phyloP scores from a whole-genome alignment of 2,329 filamentous ascomycete genomes.

The Pseudopyrenochaeta lycopersici region DNA sequence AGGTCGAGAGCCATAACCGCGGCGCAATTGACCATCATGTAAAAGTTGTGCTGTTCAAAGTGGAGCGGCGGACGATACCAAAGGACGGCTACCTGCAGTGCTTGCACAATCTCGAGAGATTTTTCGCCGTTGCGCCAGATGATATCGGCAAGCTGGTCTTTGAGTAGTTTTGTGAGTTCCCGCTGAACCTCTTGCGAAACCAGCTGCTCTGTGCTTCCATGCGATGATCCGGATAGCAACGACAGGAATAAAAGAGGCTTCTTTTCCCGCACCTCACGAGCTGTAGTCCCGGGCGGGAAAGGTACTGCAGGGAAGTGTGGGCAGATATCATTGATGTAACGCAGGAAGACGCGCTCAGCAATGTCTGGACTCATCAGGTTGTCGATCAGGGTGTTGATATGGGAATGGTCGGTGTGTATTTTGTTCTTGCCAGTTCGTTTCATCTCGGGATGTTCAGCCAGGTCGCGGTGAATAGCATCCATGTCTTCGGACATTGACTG shows the following conservation, averaged over 20 bases:
- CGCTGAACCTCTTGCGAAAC: constrained; percentile 66
- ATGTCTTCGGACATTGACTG: constrained; percentile 50
- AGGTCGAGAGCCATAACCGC: constrained; percentile 85
- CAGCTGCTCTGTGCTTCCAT: constrained; percentile 52
- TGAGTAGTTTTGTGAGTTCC: constrained; percentile 72
- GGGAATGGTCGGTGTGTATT: constrained; percentile 45
- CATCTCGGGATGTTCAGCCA: constrained; percentile 47
- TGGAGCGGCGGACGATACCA: constrained; percentile 88
- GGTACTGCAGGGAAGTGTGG: constrained; percentile 67
- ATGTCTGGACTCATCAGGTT: constrained; percentile 60
- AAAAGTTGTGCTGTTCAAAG: constrained; percentile 88
- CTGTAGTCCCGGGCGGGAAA: constrained; percentile 63
- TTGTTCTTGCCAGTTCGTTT: constrained; percentile 40
- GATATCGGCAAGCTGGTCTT: constrained; percentile 76
- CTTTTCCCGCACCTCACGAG: constrained; percentile 63
- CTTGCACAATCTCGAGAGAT: constrained; percentile 82
- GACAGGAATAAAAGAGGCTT: constrained; percentile 69
- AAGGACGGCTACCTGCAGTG: constrained; percentile 76
- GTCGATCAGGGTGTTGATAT: constrained; percentile 52
- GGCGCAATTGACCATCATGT: constrained; percentile 83
- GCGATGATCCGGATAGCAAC: constrained; percentile 63
- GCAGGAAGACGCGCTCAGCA: constrained; percentile 65
- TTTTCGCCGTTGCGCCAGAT: constrained; percentile 81
- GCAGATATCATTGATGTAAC: constrained; percentile 64
- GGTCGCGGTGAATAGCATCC: constrained; percentile 48